Conservation (phyloP, 2,329 filamentous ascomycete species). For the Ascochyta pisi region DNA sequence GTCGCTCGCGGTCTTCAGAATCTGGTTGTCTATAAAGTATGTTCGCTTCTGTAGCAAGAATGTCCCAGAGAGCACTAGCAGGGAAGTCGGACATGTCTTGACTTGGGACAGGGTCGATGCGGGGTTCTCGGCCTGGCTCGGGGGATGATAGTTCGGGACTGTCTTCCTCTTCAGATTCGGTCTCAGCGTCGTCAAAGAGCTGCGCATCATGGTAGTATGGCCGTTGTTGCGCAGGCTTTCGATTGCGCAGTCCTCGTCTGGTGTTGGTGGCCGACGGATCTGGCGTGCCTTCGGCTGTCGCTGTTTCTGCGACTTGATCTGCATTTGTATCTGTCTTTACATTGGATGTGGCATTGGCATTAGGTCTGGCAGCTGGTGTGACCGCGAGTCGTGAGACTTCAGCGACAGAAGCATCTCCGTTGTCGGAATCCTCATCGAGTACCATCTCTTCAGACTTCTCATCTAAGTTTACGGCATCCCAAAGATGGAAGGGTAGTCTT, state of each 20-base stretch:
- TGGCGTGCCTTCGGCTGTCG: conserved; percentile 30
- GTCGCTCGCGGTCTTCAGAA: conserved; percentile 11
- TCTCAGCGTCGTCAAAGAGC: conserved; percentile 34
- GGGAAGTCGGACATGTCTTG: not conserved
- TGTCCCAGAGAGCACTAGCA: not conserved
- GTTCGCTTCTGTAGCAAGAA: not conserved
- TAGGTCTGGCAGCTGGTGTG: conserved; percentile 15
- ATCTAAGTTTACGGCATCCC: conserved; percentile 6
- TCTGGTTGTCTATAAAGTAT: not conserved
- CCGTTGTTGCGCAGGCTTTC: conserved; percentile 45
- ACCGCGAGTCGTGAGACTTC: conserved; percentile 17
- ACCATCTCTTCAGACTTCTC: conserved; percentile 32
- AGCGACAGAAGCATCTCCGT: conserved; percentile 16
- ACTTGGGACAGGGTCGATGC: not conserved
- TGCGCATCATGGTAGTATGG: conserved; percentile 46
- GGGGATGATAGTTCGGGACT: conserved; percentile 2
- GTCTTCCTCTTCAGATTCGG: conserved; percentile 5
- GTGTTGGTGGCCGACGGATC: conserved; percentile 31
- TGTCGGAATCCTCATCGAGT: conserved; percentile 17
- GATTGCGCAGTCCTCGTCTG: conserved; percentile 41
- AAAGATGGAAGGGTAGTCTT: conserved; percentile 15
- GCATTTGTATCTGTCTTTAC: not conserved
- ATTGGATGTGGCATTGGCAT: not conserved
- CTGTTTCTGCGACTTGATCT: conserved; percentile 11
- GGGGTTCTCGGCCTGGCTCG: not conserved